Conservation (phyloP, 1,284 basidiomycete genomes). For the Sanghuangporus sanghuang region DNA sequence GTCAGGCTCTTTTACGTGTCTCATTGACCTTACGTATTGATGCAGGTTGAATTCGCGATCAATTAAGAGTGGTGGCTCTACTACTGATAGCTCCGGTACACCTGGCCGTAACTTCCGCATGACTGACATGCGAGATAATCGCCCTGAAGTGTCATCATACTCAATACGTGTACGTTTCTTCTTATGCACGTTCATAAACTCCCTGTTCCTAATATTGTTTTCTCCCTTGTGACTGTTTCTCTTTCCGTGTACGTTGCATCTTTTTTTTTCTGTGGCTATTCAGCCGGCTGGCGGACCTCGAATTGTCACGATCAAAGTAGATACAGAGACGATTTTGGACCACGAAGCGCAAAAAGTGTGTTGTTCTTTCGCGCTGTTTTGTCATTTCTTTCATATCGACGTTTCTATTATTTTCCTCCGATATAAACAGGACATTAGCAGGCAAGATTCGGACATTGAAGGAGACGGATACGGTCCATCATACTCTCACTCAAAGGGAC, state of each 20-base stretch:
- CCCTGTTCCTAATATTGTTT: background rate
- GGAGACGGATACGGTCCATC: background rate
- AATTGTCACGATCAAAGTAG: conserved; percentile 9
- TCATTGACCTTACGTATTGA: background rate
- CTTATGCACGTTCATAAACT: background rate
- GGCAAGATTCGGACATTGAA: background rate
- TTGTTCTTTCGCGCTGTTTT: background rate
- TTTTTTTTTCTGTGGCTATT: too few species aligned
- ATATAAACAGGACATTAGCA: background rate
- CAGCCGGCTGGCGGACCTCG: background rate
- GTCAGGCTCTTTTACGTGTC: background rate
- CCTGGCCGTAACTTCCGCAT: background rate
- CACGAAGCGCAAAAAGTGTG: background rate
- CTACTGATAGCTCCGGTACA: background rate
- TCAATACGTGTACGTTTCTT: background rate
- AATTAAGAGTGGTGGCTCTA: background rate
- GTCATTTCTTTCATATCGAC: background rate
- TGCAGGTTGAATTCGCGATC: conserved; percentile 6
- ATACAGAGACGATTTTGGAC: conserved; percentile 12
- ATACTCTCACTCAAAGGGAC: background rate
- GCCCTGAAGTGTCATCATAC: background rate
- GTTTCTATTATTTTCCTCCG: too few species aligned
- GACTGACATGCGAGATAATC: conserved; percentile 1
- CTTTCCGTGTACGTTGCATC: background rate
- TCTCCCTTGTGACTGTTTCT: background rate